These are phyloP conservation scores for Zizania palustris DNA, from an alignment of 202 grass and related monocot species.

Conservation along the genomic window DNA sequence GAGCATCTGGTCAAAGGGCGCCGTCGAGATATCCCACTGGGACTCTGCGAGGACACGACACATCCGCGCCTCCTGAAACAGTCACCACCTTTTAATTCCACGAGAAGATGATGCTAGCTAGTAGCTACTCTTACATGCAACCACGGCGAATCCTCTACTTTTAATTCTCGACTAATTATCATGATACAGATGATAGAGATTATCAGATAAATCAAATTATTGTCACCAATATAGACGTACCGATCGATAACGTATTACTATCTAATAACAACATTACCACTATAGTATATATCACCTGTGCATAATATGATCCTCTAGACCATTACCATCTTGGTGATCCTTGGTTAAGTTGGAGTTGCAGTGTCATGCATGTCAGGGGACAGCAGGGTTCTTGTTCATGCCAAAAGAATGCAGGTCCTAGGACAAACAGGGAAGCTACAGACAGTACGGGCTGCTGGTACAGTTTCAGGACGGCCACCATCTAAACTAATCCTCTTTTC, in stretches of 20 bases:
- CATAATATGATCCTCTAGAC: no score
- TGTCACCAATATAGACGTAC: no score
- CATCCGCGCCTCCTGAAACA: conserved; percentile 25
- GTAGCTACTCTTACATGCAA: no score
- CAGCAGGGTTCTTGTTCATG: conserved; percentile 42
- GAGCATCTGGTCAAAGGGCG: conserved; percentile 56
- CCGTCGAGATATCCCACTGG: conserved; percentile 31
- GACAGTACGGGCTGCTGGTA: conserved; percentile 37
- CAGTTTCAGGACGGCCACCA: conserved; percentile 13
- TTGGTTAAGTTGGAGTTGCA: background rate
- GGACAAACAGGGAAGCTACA: background rate
- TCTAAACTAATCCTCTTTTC: background rate
- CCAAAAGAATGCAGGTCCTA: conserved; percentile 34
- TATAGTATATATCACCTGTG: no score
- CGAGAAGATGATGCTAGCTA: no score
- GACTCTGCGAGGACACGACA: no score
- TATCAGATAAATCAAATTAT: no score
- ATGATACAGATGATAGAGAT: no score
- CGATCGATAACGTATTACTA: no score
- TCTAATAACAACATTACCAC: no score
- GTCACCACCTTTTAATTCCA: background rate
- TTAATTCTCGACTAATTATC: no score
- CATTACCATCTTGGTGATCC: background rate
- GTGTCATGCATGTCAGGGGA: conserved; percentile 9
- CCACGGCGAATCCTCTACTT: no score